Percentiles rank a stretch among this genome's conserved stretches.
Conservation (phyloP, 306 rosid species). For the Begonia peltatifolia region DNA sequence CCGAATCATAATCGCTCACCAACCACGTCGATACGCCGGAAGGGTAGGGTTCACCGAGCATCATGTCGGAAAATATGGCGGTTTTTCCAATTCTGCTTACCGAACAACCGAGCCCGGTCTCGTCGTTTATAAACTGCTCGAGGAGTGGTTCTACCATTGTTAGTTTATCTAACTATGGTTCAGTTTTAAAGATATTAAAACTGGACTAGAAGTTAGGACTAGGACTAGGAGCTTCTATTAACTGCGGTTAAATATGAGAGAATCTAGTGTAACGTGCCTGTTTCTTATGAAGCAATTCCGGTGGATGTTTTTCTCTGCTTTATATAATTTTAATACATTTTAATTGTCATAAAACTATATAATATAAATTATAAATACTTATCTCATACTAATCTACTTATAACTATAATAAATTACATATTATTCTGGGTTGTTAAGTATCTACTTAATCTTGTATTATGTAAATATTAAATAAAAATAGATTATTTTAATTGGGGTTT, state of each 20-base stretch:
- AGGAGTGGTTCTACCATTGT: conserved; percentile 5
- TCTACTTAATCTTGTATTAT: too few species aligned
- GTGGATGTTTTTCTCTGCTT: too few species aligned
- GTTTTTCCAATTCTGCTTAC: conserved; percentile 2
- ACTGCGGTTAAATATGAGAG: conserved; percentile 9
- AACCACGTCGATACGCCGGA: conserved; percentile 66
- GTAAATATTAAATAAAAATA: too few species aligned
- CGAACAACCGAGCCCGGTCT: neutral
- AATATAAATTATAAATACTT: too few species aligned
- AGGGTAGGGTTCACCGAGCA: conserved; percentile 64
- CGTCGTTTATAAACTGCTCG: conserved; percentile 7
- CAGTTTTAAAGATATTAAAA: neutral
- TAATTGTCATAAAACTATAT: too few species aligned
- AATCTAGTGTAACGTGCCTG: neutral
- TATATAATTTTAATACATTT: too few species aligned
- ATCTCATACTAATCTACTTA: too few species aligned
- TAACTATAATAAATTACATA: too few species aligned
- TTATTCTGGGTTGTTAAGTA: too few species aligned
- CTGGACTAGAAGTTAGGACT: too few species aligned
- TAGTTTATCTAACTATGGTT: conserved; percentile 9
- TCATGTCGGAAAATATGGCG: conserved; percentile 19
- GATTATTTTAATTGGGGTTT: too few species aligned
- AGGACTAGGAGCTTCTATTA: neutral
- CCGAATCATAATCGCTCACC: conserved; percentile 33
- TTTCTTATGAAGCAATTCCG: too few species aligned